Base-by-base conservation (phyloP, 2,329 filamentous ascomycete genomes). In the Xylaria sp. region DNA sequence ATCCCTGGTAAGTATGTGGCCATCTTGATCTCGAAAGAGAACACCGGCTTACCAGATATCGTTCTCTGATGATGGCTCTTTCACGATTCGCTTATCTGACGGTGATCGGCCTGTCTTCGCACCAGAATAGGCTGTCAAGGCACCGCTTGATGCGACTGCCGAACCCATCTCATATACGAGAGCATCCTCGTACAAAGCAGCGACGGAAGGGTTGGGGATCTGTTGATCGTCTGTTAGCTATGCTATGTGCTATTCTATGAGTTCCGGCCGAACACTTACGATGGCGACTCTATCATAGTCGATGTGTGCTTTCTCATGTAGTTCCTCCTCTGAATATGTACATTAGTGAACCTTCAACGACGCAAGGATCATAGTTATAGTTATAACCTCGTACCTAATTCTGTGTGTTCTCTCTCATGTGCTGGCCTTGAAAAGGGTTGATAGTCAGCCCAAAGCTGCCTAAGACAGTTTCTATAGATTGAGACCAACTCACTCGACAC, bases 221-320 rank as follows among this genome's bases (percentile, higher is more conserved):
- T 90, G 71, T 59, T 40, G 33, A 64, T 28, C 20, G 33, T n/a
- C 62, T 62, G 71, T 79, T 66, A 79, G 64, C 58, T 38, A 33
- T 33, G 38, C 13, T 56, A 15, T 66, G 49, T 44, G 54, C 57
- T 44, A 67, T 33, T 31, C 31, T 42, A 4, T n/a, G n/a, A 17
- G 5, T 44, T 31, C 11, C 15, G 6, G 33, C n/a, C 6, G 20
- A 51, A 48, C 17, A 81, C 93, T 82, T 88, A 97, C 94, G 87
- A 99, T 99, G 72, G 96, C 93, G 79, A 99, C 96, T 80, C 94
- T 92, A 84, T 98, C 93, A 82, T 98, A 99, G 88, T 99, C 96
- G 80, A 99, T 99, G 88, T 99, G 95, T 75, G 96, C 96, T 80
- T 92, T 94, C 83, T 97, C 93, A 83, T 98, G 94, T 71, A 99